Evolutionary conservation across 2,329 filamentous ascomycete species (phyloP).

Genomic region (Elsinoe ampelina): DNA sequence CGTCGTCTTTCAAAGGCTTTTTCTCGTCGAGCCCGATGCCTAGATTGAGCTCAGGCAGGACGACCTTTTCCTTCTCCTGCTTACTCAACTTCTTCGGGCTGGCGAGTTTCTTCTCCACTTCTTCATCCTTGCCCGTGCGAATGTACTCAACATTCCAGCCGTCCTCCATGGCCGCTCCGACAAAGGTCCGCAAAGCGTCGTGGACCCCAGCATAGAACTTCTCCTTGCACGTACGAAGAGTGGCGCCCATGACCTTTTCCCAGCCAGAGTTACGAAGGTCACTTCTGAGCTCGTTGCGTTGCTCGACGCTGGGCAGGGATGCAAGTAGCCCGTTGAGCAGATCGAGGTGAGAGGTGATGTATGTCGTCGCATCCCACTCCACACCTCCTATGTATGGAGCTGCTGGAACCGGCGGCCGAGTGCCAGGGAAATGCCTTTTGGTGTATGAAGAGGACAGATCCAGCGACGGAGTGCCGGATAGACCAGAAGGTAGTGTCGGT

Average conservation of each 20-base stretch:
- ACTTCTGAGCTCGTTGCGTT: constrained; percentile 69
- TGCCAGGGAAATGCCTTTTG: constrained; percentile 69
- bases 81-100: constrained; percentile 30
- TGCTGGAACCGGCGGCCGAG: constrained; percentile 81
- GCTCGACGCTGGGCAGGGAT: constrained; percentile 57
- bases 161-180: constrained; percentile 76
- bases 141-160: constrained; percentile 79
- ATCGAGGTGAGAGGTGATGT: constrained; percentile 84
- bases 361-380: constrained; percentile 98
- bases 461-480: not conserved
- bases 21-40: constrained; percentile 14
- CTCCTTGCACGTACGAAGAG: constrained; percentile 85
- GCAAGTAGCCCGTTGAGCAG: constrained; percentile 85
- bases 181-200: constrained; percentile 80
- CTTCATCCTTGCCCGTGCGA: constrained; percentile 52
- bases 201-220: constrained; percentile 95
- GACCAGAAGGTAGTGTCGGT: not conserved
- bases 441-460: constrained; percentile 32
- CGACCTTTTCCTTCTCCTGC: constrained; percentile 15
- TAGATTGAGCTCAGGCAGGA: constrained; percentile 14
- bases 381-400: constrained; percentile 95
- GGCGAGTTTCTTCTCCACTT: constrained; percentile 28
- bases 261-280: constrained; percentile 77
- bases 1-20: constrained; percentile 2
- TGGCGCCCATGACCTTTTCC: constrained; percentile 80